Evolutionary conservation across 2,329 filamentous ascomycete species (phyloP).

Genomic region (Colletotrichum sp.): DNA sequence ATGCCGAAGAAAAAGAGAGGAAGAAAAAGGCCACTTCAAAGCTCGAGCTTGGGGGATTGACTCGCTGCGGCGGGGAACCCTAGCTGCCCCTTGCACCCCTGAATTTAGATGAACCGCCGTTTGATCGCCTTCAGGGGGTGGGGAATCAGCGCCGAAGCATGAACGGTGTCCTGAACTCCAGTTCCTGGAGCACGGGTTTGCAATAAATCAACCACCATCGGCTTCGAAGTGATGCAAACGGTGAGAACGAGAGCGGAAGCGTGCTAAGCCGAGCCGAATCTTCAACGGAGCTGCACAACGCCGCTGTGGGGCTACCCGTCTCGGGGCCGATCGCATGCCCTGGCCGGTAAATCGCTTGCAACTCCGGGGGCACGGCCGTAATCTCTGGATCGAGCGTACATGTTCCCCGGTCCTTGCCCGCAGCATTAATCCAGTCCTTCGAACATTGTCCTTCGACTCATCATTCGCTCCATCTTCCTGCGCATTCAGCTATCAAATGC

Average conservation of each 20-base stretch:
- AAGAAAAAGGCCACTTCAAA: background rate
- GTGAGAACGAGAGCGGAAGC: background rate
- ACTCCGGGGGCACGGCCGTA: background rate
- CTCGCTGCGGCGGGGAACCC: conserved; percentile 5
- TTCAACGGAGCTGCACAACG: background rate
- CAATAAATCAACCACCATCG: background rate
- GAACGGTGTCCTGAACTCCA: background rate
- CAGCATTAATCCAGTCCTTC: background rate
- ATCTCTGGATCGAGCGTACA: background rate
- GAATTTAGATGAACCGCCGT: conserved; percentile 5
- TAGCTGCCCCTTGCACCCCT: background rate
- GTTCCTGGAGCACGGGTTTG: rapidly evolving
- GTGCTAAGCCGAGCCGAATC: background rate
- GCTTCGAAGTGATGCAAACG: background rate
- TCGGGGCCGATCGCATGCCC: background rate
- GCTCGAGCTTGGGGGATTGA: conserved; percentile 4
- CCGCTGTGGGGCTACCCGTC: background rate
- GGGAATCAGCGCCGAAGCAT: background rate
- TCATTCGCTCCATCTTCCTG: background rate
- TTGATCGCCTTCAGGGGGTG: conserved; percentile 5
- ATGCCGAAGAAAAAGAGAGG: background rate
- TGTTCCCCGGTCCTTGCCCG: background rate
- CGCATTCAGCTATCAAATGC: background rate
- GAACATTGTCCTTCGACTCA: background rate
- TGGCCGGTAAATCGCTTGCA: background rate